Evolutionary conservation across 352 stramenopile genomes (phyloP).

Genomic region (Pythium grandisporangium): DNA sequence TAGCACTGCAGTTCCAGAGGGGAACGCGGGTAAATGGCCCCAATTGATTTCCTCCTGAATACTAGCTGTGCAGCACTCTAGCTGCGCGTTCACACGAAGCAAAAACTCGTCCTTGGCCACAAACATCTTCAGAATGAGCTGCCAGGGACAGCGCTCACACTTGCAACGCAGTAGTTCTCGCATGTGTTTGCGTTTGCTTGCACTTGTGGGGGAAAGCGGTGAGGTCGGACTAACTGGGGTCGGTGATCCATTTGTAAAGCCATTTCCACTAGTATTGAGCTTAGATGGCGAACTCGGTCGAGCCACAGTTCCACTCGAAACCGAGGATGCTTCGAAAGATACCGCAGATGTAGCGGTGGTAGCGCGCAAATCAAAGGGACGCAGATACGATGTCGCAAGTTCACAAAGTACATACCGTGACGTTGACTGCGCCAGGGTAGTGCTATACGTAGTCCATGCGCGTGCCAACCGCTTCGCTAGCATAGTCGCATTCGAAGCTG

Average conservation of each 20-base stretch:
- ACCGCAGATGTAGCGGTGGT: no score
- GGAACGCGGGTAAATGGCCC: conserved; percentile 56
- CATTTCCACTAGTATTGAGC: conserved; percentile 4
- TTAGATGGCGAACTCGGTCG: conserved; percentile 8
- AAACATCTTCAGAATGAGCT: conserved; percentile 65
- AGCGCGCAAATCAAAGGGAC: conserved; percentile 22
- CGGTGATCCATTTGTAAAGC: background rate
- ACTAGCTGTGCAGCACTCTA: conserved; percentile 68
- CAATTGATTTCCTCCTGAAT: conserved; percentile 68
- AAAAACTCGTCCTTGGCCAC: conserved; percentile 63
- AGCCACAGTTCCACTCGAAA: no score
- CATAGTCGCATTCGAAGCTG: conserved; percentile 9
- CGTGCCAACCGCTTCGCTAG: conserved; percentile 38
- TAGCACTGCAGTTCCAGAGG: conserved; percentile 43
- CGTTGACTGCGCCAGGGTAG: conserved; percentile 37
- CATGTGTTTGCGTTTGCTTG: no score
- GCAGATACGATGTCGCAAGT: conserved; percentile 49
- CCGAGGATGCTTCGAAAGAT: no score
- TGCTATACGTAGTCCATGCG: conserved; percentile 43
- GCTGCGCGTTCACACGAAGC: conserved; percentile 50
- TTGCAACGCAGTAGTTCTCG: conserved; percentile 57
- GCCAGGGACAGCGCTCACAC: conserved; percentile 63
- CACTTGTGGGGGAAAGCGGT: no score
- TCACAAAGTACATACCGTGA: conserved; percentile 52
- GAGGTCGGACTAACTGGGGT: conserved; percentile 5